These are phyloP conservation scores for Coniochaeta sp. DNA, from an alignment of 2,329 filamentous ascomycete species.

Conservation along the genomic window DNA sequence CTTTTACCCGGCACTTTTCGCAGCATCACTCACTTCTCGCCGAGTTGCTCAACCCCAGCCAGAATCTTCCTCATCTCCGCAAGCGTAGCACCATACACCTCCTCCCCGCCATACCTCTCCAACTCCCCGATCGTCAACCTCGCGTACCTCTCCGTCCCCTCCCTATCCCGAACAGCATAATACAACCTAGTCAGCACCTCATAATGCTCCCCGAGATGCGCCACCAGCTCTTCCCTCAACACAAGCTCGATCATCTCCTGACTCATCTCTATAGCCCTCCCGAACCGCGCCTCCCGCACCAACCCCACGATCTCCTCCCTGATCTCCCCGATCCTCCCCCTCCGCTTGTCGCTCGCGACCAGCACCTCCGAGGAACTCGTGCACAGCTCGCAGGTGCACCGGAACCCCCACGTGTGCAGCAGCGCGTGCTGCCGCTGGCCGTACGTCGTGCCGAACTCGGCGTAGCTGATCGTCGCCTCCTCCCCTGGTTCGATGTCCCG, in stretches of 20 bases:
- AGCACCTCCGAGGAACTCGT: conserved; percentile 4
- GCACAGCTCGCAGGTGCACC: conserved; percentile 20
- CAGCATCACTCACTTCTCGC: background rate
- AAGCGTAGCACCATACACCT: background rate
- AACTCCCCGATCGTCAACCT: conserved; percentile 14
- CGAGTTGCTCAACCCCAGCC: background rate
- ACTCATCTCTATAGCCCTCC: conserved; percentile 11
- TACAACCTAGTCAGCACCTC: conserved; percentile 18
- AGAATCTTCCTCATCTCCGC: background rate
- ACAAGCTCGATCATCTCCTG: conserved; percentile 13
- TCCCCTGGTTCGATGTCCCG: conserved; percentile 19
- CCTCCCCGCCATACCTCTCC: conserved; percentile 5
- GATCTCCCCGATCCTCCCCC: conserved; percentile 9
- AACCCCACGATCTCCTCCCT: conserved; percentile 10
- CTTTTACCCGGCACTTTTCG: background rate
- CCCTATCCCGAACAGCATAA: conserved; percentile 11
- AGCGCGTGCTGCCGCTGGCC: conserved; percentile 12
- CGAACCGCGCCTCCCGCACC: conserved; percentile 9
- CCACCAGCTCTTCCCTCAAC: conserved; percentile 14
- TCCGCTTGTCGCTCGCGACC: conserved; percentile 16
- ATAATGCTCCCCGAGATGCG: conserved; percentile 19
- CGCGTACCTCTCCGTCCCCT: conserved; percentile 13
- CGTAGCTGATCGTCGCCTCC: conserved; percentile 23
- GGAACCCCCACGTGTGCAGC: conserved; percentile 18
- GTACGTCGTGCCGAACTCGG: conserved; percentile 12